A percentile compares a stretch with the other conserved stretches of the same genome.
These are phyloP conservation scores for Anastatica hierochuntica DNA, from an alignment of 345 rosid species.

Conservation along the genomic window DNA sequence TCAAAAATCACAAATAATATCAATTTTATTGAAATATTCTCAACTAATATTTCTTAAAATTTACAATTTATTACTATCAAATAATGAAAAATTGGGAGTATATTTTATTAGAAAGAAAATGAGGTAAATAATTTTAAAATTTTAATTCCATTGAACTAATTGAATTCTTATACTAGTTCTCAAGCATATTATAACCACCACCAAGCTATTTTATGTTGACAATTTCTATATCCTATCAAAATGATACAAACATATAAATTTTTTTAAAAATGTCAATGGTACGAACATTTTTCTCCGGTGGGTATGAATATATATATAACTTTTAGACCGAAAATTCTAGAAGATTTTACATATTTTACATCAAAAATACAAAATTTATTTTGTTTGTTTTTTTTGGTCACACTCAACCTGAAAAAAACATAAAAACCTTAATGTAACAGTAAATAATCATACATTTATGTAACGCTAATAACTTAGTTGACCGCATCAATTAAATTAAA, in stretches of 20 bases:
- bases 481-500: neutral
- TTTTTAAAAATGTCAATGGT: conserved; percentile 1
- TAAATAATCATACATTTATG: neutral
- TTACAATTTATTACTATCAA: no score
- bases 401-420: conserved; percentile 4
- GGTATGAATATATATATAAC: no score
- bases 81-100: no score
- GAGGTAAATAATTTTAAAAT: no score
- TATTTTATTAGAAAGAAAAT: no score
- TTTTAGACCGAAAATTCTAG: neutral
- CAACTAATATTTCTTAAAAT: no score
- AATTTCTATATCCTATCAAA: neutral
- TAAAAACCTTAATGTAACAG: neutral
- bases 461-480: neutral
- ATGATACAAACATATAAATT: neutral
- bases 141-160: no score
- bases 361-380: neutral
- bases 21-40: no score
- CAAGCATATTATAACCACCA: neutral
- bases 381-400: neutral
- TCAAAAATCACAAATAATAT: no score
- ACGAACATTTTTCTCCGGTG: neutral
- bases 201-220: conserved; percentile 4
- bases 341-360: neutral
- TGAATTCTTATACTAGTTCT: no score